Base-by-base conservation (phyloP, 2,329 filamentous ascomycete species). In the Apiospora arundinis region DNA sequence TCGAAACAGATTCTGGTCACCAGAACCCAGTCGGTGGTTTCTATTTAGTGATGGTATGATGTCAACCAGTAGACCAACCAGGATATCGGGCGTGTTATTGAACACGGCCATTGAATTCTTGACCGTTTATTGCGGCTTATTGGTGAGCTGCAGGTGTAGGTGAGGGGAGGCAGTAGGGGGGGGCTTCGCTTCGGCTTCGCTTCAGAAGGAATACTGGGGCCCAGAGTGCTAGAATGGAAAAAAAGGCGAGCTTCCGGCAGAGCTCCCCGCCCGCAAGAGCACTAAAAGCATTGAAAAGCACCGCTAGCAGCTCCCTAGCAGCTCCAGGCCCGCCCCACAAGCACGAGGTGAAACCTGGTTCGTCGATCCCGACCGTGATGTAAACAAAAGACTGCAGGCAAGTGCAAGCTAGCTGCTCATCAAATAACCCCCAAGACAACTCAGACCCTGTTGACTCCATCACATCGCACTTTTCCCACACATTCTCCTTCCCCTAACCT, bases 381-480 rank as follows among this genome's bases (percentile, higher is more conserved):
- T 63, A 63, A 63, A 63, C 56, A 63, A 63, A 63, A 63, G 56
- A 23, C 56, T 63, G 56, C 56, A 28, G 44, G 18, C 21, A 48
- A 45, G 12, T 45, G 42, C 48, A 23, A 60, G 56, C 56, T 63
- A 63, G 56, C 56, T 63, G 56, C 28, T n/a, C 56, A 23, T 63
- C 56, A 63, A 63, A 63, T 63, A 63, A 40, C 18, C 56, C 52
- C 56, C 32, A 63, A 63, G 32, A n/a, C 56, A 63, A 63, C 32
- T 63, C 32, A 63, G 56, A 63, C 56, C 56, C 32, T 63, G 56
- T 63, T 40, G 56, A 63, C 56, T 63, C 56, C 56, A 63, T 63
- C 56, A 63, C 56, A 40, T 63, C 56, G 56, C 56, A 63, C 56
- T 63, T 63, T 63, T 63, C 56, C 56, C 56, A 40, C 56, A 63